Conservation (phyloP, 495 filamentous ascomycete species). For the Margaritispora aquatica region DNA sequence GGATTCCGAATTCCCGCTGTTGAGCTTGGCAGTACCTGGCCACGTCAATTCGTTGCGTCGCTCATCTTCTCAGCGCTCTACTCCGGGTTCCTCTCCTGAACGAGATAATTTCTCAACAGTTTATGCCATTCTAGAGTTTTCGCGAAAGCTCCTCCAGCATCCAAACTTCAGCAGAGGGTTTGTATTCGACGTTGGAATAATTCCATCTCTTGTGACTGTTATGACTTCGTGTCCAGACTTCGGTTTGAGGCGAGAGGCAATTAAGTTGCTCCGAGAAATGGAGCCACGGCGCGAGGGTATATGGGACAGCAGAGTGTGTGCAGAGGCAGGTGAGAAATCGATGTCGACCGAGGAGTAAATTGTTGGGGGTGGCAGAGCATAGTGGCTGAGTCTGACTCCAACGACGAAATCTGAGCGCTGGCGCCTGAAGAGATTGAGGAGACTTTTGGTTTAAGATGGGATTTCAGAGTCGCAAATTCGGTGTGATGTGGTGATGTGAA, state of each 20-base stretch:
- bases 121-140: constrained; percentile 11
- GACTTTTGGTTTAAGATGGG: no score
- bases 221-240: constrained; percentile 12
- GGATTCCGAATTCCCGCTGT: background rate
- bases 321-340: constrained; percentile 8
- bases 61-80: background rate
- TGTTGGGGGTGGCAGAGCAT: background rate
- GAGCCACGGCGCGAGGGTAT: constrained; percentile 37
- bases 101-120: constrained; percentile 7
- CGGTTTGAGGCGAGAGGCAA: constrained; percentile 26
- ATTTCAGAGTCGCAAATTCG: no score
- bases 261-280: constrained; percentile 29
- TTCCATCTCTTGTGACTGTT: constrained; percentile 5
- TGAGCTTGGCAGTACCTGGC: background rate
- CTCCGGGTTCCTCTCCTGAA: background rate
- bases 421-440: background rate
- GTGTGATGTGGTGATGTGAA: no score
- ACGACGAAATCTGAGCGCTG: background rate
- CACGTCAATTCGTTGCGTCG: background rate
- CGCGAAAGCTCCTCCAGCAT: constrained; percentile 6
- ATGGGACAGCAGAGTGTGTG: constrained; percentile 28
- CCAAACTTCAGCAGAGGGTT: constrained; percentile 9
- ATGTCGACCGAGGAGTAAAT: background rate
- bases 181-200: constrained; percentile 17
- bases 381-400: background rate